These are phyloP conservation scores for Tremellales sp. DNA, from an alignment of 1,284 basidiomycete genomes.

Conservation along the genomic window DNA sequence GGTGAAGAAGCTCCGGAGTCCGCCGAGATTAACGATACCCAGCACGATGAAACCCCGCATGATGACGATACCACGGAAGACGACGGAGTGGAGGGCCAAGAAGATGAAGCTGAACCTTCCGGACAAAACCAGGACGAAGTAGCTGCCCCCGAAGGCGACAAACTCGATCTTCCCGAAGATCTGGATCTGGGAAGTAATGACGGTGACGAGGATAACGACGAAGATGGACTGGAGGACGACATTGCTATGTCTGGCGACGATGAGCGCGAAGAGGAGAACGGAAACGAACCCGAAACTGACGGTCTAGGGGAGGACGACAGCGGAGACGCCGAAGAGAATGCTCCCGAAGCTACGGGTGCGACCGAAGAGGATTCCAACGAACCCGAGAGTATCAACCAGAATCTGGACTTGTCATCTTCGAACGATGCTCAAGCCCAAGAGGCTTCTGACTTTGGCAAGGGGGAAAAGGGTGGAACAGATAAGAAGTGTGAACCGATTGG, in stretches of 20 bases:
- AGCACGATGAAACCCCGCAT: conserved; percentile 32
- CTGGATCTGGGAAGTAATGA: conserved; percentile 60
- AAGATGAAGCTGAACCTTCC: conserved; percentile 48
- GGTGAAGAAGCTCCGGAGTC: conserved; percentile 45
- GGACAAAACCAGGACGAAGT: conserved; percentile 58
- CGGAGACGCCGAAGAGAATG: conserved; percentile 35
- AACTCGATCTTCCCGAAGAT: conserved; percentile 78
- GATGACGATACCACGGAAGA: conserved; percentile 25
- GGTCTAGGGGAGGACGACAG: conserved; percentile 40
- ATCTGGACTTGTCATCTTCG: conserved; percentile 38
- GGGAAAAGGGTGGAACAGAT: conserved; percentile 27
- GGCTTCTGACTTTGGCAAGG: conserved; percentile 39
- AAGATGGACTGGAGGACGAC: conserved; percentile 25
- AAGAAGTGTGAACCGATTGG: conserved; percentile 41
- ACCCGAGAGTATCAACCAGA: conserved; percentile 31
- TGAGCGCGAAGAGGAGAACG: conserved; percentile 30
- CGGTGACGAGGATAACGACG: conserved; percentile 51
- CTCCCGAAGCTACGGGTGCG: conserved; percentile 37
- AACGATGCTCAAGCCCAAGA: conserved; percentile 38
- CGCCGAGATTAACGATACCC: conserved; percentile 34
- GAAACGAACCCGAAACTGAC: conserved; percentile 34
- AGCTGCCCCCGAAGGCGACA: conserved; percentile 68
- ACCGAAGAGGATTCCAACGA: conserved; percentile 44
- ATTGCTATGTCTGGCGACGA: conserved; percentile 24
- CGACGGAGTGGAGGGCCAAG: conserved; percentile 35